Evolutionary conservation across 164 flowering plant species (phyloP).

Genomic region (Nymphaea thermarum): DNA sequence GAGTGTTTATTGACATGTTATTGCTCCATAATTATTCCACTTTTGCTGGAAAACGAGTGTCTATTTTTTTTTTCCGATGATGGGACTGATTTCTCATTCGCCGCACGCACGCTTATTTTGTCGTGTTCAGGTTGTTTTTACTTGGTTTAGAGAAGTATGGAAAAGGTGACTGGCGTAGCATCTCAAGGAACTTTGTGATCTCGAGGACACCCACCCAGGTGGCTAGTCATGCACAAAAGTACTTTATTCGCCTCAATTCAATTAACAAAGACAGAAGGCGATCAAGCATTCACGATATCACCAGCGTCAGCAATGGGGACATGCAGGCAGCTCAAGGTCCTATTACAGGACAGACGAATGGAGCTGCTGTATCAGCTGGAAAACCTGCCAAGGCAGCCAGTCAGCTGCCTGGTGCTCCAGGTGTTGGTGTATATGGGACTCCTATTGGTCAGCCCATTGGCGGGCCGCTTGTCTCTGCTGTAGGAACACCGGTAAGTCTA

Average conservation of each 20-base stretch:
- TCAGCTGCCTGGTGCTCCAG: conserved; percentile 30
- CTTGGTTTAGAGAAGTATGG: conserved; percentile 92
- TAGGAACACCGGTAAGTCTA: conserved; percentile 78
- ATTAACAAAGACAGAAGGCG: conserved; percentile 92
- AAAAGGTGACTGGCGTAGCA: conserved; percentile 95
- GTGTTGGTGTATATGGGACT: conserved; percentile 51
- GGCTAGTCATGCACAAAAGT: conserved; percentile 94
- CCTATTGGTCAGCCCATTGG: conserved; percentile 80
- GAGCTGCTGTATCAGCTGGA: conserved; percentile 27
- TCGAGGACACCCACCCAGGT: conserved; percentile 93
- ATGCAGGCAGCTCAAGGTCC: conserved; percentile 55
- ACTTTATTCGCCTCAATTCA: conserved; percentile 82
- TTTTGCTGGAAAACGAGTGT: too few species aligned
- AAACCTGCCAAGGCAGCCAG: conserved; percentile 41
- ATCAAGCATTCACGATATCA: conserved; percentile 89
- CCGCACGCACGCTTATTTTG: too few species aligned
- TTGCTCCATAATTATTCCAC: too few species aligned
- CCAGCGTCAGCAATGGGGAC: conserved; percentile 58
- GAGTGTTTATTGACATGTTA: too few species aligned
- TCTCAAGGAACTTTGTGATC: conserved; percentile 82
- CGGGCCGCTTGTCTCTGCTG: conserved; percentile 70
- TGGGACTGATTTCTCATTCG: too few species aligned
- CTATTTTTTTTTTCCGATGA: too few species aligned
- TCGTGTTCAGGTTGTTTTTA: conserved; percentile 51
- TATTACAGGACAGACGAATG: conserved; percentile 64